Evolutionary conservation across 2,329 filamentous ascomycete species (phyloP).

Genomic region (Verticillium tricorpus): DNA sequence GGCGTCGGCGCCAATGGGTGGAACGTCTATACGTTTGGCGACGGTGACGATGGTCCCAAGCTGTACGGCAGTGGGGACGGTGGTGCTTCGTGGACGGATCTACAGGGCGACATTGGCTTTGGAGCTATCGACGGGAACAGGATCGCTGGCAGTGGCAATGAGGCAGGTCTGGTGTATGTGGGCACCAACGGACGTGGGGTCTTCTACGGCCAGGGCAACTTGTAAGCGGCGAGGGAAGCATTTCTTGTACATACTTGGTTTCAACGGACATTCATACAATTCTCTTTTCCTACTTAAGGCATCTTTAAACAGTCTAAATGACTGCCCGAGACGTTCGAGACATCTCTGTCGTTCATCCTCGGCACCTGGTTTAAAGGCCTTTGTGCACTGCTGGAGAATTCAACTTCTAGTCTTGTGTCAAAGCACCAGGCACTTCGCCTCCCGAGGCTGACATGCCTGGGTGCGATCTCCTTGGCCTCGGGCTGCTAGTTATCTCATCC

Average conservation of each 20-base stretch:
- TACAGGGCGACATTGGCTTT: conserved; percentile 44
- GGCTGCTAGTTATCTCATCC: no score
- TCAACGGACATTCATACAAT: not conserved
- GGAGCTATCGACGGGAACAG: conserved; percentile 34
- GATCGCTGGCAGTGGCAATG: conserved; percentile 41
- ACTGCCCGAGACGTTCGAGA: no score
- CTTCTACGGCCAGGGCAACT: conserved; percentile 21
- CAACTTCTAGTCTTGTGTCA: no score
- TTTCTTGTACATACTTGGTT: not conserved
- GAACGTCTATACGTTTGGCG: conserved; percentile 45
- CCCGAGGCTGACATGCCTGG: no score
- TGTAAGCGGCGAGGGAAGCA: not conserved
- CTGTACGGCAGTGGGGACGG: conserved; percentile 40
- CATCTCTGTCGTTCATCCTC: no score
- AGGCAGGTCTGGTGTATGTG: conserved; percentile 40
- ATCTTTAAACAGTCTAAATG: no score
- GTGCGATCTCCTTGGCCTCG: no score
- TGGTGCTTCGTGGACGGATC: conserved; percentile 40
- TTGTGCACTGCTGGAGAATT: no score
- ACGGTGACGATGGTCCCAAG: conserved; percentile 33
- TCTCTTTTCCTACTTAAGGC: not conserved
- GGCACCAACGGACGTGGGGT: conserved; percentile 47
- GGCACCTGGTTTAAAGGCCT: no score
- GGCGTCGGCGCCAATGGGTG: conserved; percentile 35
- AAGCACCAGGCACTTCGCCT: no score